Evolutionary conservation across 257 asterid genomes (phyloP).

Genomic region (Oldenlandia corymbosa): DNA sequence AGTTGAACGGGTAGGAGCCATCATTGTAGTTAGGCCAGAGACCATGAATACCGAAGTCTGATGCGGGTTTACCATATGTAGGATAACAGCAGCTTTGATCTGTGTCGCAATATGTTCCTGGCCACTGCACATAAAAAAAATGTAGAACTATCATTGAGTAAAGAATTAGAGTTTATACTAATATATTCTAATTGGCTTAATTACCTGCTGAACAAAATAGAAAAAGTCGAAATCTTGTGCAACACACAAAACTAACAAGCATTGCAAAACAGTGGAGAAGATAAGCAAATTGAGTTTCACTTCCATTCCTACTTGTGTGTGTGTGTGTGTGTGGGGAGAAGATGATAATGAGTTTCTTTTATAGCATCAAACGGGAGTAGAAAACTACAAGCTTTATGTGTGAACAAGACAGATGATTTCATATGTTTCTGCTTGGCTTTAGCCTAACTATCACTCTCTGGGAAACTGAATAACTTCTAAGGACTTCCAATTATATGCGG

Average conservation of each 20-base stretch:
- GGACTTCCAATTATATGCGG: slow-evolving; percentile 9
- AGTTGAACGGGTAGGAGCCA: slow-evolving; percentile 74
- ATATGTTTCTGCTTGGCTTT: neutral
- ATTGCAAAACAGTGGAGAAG: slow-evolving; percentile 36
- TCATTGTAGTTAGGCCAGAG: slow-evolving; percentile 68
- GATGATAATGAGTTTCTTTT: neutral
- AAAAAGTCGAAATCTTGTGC: slow-evolving; percentile 70
- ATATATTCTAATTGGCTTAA: neutral
- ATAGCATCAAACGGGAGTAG: neutral
- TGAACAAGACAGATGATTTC: slow-evolving; percentile 9
- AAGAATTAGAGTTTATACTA: too few species aligned
- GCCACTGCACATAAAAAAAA: slow-evolving; percentile 47
- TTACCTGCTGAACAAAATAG: slow-evolving; percentile 82
- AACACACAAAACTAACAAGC: slow-evolving; percentile 19
- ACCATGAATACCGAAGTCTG: slow-evolving; percentile 78
- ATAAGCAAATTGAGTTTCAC: slow-evolving; percentile 16
- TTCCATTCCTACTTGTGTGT: slow-evolving; percentile 11
- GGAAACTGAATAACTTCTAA: neutral
- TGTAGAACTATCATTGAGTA: too few species aligned
- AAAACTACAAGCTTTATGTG: neutral
- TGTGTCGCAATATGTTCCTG: slow-evolving; percentile 75
- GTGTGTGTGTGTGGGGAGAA: neutral
- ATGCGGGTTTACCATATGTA: slow-evolving; percentile 59
- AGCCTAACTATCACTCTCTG: neutral
- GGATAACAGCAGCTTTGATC: slow-evolving; percentile 77